Percentiles rank a stretch among this genome's conserved stretches.
Evolutionary conservation across 805 yeast species (phyloP).

Genomic region (Yarrowia deformans): DNA sequence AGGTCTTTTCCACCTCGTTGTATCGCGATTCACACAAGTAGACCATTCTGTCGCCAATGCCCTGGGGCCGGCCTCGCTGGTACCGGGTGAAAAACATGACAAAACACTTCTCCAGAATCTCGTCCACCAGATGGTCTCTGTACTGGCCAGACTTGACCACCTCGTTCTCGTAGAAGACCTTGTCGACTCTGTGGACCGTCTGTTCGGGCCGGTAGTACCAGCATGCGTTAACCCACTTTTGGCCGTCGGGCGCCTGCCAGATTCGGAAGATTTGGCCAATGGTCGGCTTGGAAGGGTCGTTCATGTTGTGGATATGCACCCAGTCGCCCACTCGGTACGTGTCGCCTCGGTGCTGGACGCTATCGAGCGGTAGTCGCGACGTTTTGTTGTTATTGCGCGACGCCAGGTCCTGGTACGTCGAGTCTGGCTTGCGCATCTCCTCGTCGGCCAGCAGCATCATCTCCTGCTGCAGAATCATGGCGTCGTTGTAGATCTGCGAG

Average conservation of each 20-base stretch:
- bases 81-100: slow-evolving; percentile 93
- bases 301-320: slow-evolving; percentile 86
- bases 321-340: slow-evolving; percentile 90
- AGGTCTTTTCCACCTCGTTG: slow-evolving; percentile 86
- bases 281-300: slow-evolving; percentile 87
- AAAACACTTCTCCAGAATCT: slow-evolving; percentile 90
- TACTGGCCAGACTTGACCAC: slow-evolving; percentile 97
- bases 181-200: slow-evolving; percentile 91
- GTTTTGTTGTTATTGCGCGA: slow-evolving; percentile 61
- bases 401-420: slow-evolving; percentile 63
- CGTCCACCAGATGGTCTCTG: slow-evolving; percentile 89
- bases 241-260: slow-evolving; percentile 83
- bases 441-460: slow-evolving; percentile 64
- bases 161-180: slow-evolving; percentile 90
- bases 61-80: slow-evolving; percentile 91
- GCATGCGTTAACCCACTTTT: slow-evolving; percentile 89
- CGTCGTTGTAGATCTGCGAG: slow-evolving; percentile 65
- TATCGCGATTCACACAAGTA: slow-evolving; percentile 95
- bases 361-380: slow-evolving; percentile 80
- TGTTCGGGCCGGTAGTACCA: slow-evolving; percentile 99
- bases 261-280: slow-evolving; percentile 92
- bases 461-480: slow-evolving; percentile 66
- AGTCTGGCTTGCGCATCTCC: slow-evolving; percentile 83
- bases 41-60: slow-evolving; percentile 69
- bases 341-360: slow-evolving; percentile 72